Percentiles rank a stretch among this genome's conserved stretches.
Conservation (phyloP, 192 early-diverging fungal genomes). For the Coemansia sp. region DNA sequence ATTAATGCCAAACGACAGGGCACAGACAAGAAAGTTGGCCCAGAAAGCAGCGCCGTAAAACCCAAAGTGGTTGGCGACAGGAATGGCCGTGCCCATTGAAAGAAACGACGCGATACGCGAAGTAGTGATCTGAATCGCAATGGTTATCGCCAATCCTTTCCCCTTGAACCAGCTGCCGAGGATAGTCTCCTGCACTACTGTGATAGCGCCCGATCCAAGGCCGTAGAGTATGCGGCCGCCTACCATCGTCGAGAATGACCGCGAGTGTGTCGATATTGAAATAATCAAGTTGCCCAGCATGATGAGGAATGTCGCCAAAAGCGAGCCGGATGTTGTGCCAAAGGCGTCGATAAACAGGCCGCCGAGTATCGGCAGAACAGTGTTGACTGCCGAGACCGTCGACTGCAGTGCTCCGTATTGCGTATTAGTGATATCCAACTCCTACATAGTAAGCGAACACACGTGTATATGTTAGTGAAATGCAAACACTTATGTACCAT, state of each 20-base stretch:
- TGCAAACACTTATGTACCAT: background rate
- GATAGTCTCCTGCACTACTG: slow-evolving; percentile 82
- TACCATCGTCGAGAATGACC: slow-evolving; percentile 60
- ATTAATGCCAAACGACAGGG: slow-evolving; percentile 71
- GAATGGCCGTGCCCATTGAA: slow-evolving; percentile 70
- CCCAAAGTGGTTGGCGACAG: slow-evolving; percentile 56
- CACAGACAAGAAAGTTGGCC: slow-evolving; percentile 69
- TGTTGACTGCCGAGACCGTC: slow-evolving; percentile 66
- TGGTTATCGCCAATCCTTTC: slow-evolving; percentile 66
- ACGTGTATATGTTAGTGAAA: background rate
- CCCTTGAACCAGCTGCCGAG: slow-evolving; percentile 77
- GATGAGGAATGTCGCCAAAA: slow-evolving; percentile 62
- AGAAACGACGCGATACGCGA: slow-evolving; percentile 74
- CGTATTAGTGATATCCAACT: slow-evolving; percentile 64
- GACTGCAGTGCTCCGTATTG: slow-evolving; percentile 72
- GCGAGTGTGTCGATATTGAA: slow-evolving; percentile 56
- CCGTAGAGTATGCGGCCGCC: slow-evolving; percentile 63
- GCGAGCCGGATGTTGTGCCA: slow-evolving; percentile 62
- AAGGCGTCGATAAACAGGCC: slow-evolving; percentile 68
- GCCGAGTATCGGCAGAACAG: slow-evolving; percentile 59
- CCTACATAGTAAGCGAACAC: slow-evolving; percentile 42
- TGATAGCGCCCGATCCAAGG: slow-evolving; percentile 74
- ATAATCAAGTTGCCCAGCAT: slow-evolving; percentile 60
- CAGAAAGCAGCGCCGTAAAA: slow-evolving; percentile 57
- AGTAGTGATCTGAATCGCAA: slow-evolving; percentile 71